These are phyloP conservation scores for Aplosporella prunicola DNA, from an alignment of 2,329 filamentous ascomycete species.

Conservation along the genomic window DNA sequence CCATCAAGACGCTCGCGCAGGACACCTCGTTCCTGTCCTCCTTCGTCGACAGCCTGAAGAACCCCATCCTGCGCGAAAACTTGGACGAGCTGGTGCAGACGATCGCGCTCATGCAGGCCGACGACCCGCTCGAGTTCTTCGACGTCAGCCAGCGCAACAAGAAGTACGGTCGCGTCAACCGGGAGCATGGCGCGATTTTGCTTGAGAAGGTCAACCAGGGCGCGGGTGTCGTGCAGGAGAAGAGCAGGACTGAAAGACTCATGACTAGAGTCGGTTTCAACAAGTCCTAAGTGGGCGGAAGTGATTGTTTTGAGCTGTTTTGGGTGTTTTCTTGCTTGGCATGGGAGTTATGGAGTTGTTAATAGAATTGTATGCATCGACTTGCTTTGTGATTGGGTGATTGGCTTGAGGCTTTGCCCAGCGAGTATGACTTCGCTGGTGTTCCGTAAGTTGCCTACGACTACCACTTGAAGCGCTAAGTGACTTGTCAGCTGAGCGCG, in stretches of 20 bases:
- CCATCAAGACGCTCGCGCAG: conserved; percentile 67
- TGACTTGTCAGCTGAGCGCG: no score
- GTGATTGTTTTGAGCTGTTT: no score
- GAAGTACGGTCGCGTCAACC: conserved; percentile 89
- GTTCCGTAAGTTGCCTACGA: no score
- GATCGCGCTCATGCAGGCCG: conserved; percentile 71
- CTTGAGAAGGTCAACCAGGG: conserved; percentile 58
- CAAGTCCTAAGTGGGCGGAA: background rate
- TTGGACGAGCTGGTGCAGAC: conserved; percentile 92
- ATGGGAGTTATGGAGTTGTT: no score
- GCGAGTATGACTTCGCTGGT: no score
- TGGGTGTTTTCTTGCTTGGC: no score
- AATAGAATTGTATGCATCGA: no score
- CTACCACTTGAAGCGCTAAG: no score
- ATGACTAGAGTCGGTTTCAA: conserved; percentile 8
- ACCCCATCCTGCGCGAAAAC: conserved; percentile 79
- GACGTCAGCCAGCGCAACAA: conserved; percentile 82
- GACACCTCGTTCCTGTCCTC: conserved; percentile 76
- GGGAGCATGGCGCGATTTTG: conserved; percentile 75
- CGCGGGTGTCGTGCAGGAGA: conserved; percentile 3
- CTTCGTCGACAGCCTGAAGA: conserved; percentile 81
- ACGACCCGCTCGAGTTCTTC: conserved; percentile 95
- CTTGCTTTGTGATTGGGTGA: no score
- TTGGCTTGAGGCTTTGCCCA: no score
- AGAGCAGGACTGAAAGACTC: conserved; percentile 2